These are phyloP conservation scores for Lepiota subincarnata DNA, from an alignment of 768 basidiomycete genomes.

Conservation along the genomic window DNA sequence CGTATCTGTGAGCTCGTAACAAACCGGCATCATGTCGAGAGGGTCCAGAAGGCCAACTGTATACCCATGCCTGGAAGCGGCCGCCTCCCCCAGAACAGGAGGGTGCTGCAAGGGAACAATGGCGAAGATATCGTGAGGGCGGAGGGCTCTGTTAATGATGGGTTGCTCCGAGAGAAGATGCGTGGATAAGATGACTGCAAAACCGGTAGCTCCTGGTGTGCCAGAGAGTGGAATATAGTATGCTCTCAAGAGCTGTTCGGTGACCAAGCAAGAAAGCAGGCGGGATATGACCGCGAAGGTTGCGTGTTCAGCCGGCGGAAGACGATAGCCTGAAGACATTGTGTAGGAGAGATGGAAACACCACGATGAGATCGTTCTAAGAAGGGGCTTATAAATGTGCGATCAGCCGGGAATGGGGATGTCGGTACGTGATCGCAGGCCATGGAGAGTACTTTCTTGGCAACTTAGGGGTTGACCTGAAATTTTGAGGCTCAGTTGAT, in stretches of 20 bases:
- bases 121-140: conserved; percentile 40
- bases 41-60: conserved; percentile 50
- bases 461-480: background rate
- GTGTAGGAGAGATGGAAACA: conserved; percentile 1
- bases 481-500: background rate
- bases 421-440: background rate
- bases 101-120: conserved; percentile 43
- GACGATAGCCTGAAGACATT: conserved; percentile 34
- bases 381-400: conserved; percentile 19
- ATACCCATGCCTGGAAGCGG: conserved; percentile 30
- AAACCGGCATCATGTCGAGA: conserved; percentile 49
- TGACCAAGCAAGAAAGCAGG: conserved; percentile 46
- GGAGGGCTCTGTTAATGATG: conserved; percentile 27
- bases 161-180: conserved; percentile 25
- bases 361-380: background rate
- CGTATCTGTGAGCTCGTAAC: conserved; percentile 29
- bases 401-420: background rate
- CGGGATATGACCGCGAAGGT: conserved; percentile 45
- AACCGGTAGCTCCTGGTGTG: conserved; percentile 24
- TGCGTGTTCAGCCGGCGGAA: conserved; percentile 34
- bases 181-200: conserved; percentile 35
- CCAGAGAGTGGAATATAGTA: conserved; percentile 33
- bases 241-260: conserved; percentile 41
- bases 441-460: background rate
- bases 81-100: conserved; percentile 35